These are phyloP conservation scores for Pythium sp. DNA, from an alignment of 352 stramenopile species.

Conservation along the genomic window DNA sequence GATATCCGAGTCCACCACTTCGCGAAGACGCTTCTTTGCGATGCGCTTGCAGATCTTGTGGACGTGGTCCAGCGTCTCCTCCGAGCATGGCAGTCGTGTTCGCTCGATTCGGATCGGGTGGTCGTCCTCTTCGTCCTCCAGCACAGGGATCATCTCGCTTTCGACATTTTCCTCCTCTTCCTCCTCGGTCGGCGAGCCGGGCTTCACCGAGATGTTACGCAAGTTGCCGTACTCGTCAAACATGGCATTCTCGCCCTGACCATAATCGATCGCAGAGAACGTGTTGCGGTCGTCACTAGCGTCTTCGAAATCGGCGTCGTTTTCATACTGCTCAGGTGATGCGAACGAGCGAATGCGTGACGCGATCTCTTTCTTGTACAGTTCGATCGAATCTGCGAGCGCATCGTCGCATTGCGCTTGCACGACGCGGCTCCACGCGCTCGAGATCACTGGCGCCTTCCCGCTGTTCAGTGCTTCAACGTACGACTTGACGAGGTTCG, in stretches of 20 bases:
- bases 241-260: slow-evolving; percentile 56
- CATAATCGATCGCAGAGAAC: slow-evolving; percentile 48
- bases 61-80: slow-evolving; percentile 53
- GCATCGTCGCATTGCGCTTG: slow-evolving; percentile 84
- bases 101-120: slow-evolving; percentile 39
- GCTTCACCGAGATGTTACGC: slow-evolving; percentile 33
- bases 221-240: slow-evolving; percentile 81
- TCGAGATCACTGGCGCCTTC: slow-evolving; percentile 86
- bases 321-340: slow-evolving; percentile 56
- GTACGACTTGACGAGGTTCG: slow-evolving; percentile 78
- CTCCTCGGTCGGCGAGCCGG: slow-evolving; percentile 24
- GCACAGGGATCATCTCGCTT: slow-evolving; percentile 69
- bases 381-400: slow-evolving; percentile 61
- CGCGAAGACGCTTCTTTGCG: slow-evolving; percentile 71
- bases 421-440: slow-evolving; percentile 86
- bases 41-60: slow-evolving; percentile 70
- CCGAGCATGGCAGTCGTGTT: slow-evolving; percentile 61
- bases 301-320: slow-evolving; percentile 44
- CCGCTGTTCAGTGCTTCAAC: slow-evolving; percentile 87
- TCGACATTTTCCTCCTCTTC: slow-evolving; percentile 41
- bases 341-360: slow-evolving; percentile 47
- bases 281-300: slow-evolving; percentile 17
- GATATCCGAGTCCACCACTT: slow-evolving; percentile 68
- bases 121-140: slow-evolving; percentile 44
- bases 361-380: slow-evolving; percentile 75